Conservation (phyloP, 345 rosid species). For the Populus davidiana region DNA sequence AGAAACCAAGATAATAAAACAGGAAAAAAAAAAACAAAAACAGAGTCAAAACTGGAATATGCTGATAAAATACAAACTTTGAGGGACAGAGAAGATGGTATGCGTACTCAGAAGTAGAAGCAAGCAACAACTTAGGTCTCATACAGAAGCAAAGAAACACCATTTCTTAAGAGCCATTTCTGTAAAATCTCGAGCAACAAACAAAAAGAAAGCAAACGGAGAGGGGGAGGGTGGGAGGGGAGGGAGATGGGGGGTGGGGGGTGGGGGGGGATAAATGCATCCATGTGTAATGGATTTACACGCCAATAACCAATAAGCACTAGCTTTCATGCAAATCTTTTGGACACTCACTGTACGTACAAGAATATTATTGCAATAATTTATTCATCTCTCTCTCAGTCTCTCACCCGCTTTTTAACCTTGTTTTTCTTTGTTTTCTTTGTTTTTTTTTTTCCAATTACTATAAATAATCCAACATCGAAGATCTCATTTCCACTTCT, state of each 20-base stretch:
- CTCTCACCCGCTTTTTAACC: too few species aligned
- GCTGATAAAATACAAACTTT: neutral
- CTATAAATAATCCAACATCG: neutral
- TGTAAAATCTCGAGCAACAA: slow-evolving; percentile 53
- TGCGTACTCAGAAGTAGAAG: slow-evolving; percentile 10
- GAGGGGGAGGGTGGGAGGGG: slow-evolving; percentile 13
- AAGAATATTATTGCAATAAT: neutral
- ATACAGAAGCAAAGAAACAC: slow-evolving; percentile 46
- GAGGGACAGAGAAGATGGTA: neutral
- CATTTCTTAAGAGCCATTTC: slow-evolving; percentile 68
- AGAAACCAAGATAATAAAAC: neutral
- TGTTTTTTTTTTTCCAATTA: neutral
- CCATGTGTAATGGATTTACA: slow-evolving; percentile 54
- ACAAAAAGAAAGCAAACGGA: slow-evolving; percentile 15
- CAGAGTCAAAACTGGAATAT: neutral
- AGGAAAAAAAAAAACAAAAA: neutral
- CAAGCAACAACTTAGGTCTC: slow-evolving; percentile 1
- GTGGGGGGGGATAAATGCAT: slow-evolving; percentile 28
- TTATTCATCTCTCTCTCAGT: neutral
- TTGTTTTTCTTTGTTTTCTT: too few species aligned
- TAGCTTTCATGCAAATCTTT: slow-evolving; percentile 50
- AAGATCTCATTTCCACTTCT: neutral
- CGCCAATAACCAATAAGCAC: slow-evolving; percentile 51
- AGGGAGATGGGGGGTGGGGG: slow-evolving; percentile 17
- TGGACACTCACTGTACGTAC: neutral